Conservation (phyloP, 768 basidiomycete species). For the Strobilomyces echinocephalus region DNA sequence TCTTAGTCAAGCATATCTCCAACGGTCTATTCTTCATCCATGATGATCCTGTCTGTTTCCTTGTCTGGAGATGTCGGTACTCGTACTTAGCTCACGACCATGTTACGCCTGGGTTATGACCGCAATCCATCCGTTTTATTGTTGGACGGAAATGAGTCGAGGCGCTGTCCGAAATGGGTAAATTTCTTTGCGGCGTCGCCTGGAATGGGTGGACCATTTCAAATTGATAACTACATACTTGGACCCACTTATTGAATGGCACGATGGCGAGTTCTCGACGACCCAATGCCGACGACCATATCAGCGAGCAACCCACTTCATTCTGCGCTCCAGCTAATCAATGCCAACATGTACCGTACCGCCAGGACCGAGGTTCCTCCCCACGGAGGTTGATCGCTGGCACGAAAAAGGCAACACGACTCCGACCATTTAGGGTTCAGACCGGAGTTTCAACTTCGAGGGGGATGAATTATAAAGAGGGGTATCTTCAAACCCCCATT, state of each 20-base stretch:
- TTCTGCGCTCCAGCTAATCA: not conserved
- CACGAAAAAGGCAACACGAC: conserved; percentile 18
- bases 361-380: not conserved
- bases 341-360: not conserved
- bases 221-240: conserved; percentile 21
- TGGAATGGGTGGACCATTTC: conserved; percentile 13
- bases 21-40: not conserved
- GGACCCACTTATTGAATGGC: not conserved
- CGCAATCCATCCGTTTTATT: conserved; percentile 10
- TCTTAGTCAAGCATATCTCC: conserved; percentile 12
- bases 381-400: conserved; percentile 20
- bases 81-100: conserved; percentile 23
- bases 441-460: conserved; percentile 48
- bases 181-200: conserved; percentile 1
- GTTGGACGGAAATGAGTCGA: conserved; percentile 13
- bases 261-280: conserved; percentile 3
- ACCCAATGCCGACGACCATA: not conserved
- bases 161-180: conserved; percentile 3
- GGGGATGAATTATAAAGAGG: conserved; percentile 40
- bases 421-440: conserved; percentile 27
- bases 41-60: not conserved
- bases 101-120: conserved; percentile 17
- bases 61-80: conserved; percentile 4
- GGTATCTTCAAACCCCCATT: conserved; percentile 28
- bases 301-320: not conserved